Conservation (phyloP, 1,139 yeast genomes). For the Pichia sp. region DNA sequence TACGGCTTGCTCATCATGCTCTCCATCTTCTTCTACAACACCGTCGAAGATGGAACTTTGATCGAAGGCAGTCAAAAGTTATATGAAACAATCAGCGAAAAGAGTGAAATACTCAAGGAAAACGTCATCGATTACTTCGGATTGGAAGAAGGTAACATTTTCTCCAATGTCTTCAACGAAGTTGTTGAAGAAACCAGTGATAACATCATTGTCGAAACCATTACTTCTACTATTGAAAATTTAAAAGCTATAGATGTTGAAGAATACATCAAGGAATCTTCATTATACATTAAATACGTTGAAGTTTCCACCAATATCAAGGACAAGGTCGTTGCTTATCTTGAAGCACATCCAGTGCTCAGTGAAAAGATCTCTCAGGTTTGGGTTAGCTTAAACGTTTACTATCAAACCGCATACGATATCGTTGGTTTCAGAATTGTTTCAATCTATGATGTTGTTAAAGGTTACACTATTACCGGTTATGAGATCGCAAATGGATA, state of each 20-base stretch:
- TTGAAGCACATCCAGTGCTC: slow-evolving; percentile 1
- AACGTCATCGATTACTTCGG: background rate
- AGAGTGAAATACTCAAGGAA: background rate
- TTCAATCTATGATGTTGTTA: background rate
- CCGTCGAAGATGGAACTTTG: slow-evolving; percentile 4
- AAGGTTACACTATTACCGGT: no score
- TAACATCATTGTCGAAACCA: background rate
- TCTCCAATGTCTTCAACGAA: background rate
- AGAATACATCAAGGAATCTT: background rate
- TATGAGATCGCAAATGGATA: background rate
- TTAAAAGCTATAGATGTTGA: background rate
- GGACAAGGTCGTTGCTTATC: background rate
- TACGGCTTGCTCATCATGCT: slow-evolving; percentile 2
- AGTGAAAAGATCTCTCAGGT: background rate
- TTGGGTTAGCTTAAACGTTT: background rate
- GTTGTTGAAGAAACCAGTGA: background rate
- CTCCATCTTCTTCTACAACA: slow-evolving; percentile 8
- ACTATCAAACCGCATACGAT: slow-evolving; percentile 8
- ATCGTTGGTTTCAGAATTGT: background rate
- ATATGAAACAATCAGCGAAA: background rate
- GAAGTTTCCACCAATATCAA: background rate
- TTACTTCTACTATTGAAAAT: background rate
- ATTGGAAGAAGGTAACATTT: background rate
- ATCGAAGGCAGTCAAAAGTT: slow-evolving; percentile 8
- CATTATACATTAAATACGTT: background rate